Evolutionary conservation across 768 basidiomycete species (phyloP), one percentile per base, ranked within the genome.

Genomic region (Pilatotrama ljubarskyi): DNA sequence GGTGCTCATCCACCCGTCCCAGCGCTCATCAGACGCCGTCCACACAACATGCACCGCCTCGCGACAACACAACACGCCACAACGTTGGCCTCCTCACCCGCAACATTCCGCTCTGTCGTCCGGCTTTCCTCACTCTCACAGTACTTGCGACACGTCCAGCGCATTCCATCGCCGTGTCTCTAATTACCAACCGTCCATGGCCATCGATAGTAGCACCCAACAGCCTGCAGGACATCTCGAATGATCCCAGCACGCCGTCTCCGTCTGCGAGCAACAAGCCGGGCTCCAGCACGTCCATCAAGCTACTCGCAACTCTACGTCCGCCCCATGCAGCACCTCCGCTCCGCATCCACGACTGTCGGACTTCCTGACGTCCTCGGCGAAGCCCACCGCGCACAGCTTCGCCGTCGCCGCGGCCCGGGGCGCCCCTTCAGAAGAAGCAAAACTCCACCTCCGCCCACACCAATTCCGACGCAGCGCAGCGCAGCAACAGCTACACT

Each of bases 21-120:
- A n/a, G n/a, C n/a, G n/a, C n/a, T n/a, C n/a, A n/a, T n/a, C n/a
- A 47, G 46, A 17, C 25, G 29, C 43, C 29, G 24, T 15, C 53
- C 42, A 32, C 43, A 46, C 36, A 43, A 43, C 44, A n/a, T 15
- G 46, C 55, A 56, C 55, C 24, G 55, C 55, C 46, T 38, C 37
- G 32, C 50, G 2, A 26, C 38, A 46, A 36, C 7, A 26, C 38
- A 46, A 36, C 15, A 37, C 42, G 51, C 42, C 51, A 54, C 46
- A 50, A 58, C 50, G 18, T n/a, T n/a, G n/a, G n/a, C 35, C 48
- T 25, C 22, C 35, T 40, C 24, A 13, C 18, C 35, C 35, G 20
- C 37, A 36, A 29, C 26, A 35, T 55, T 44, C 5, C 46, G 47
- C 57, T 46, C 13, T 14, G 24, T 40, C 36, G 48, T 29, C 56